Evolutionary conservation across 805 yeast genomes (phyloP), one percentile per base, ranked within the genome.

Genomic region (Groenewaldozyma salmanticensis): DNA sequence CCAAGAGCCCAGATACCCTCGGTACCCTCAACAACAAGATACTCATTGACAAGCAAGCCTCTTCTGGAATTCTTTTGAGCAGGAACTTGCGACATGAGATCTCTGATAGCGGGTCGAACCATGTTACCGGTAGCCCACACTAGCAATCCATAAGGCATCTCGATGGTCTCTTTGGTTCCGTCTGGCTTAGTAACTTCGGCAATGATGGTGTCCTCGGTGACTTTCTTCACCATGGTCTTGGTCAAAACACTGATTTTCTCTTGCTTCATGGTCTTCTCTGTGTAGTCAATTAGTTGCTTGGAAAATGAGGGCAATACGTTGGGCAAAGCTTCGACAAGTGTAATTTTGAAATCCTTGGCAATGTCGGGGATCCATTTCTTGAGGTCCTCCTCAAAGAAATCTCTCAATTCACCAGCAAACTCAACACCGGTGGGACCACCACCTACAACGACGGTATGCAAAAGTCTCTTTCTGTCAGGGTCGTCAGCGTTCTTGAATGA

Each of bases 391-490:
- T 83, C 87, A 48, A 87, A 82, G 65, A 84, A 90, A 65, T 88
- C 97, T 67, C 83, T 94, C 54, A 88, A 68, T 66, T 90, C 96
- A 57, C 95, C 97, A 52, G 96, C 96, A 55, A 87, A 82, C 67
- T 87, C 96, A 48, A 88, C 95, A 68, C 96, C 96, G 34, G 96
- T 87, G 60, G 96, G 96, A 49, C 96, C 96, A 65, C 96, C 96
- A 58, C 96, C 96, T 52, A 92, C 94, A 48, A 88, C 94, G 48
- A 88, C 88, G 53, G 29, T 24, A 24, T 24, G 29, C 29, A 88
- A 73, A 54, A 90, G 72, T 62, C 95, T 77, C 65, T 77, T 75
- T 65, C 96, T 77, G 61, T 84, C 94, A 17, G 79, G 78, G 52
- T 77, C 84, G 46, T 72, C 75, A 27, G 57, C 47, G 41, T 68